phyloP scores from a whole-genome alignment of 352 stramenopile genomes.

The Globisporangium uncinulatum region DNA sequence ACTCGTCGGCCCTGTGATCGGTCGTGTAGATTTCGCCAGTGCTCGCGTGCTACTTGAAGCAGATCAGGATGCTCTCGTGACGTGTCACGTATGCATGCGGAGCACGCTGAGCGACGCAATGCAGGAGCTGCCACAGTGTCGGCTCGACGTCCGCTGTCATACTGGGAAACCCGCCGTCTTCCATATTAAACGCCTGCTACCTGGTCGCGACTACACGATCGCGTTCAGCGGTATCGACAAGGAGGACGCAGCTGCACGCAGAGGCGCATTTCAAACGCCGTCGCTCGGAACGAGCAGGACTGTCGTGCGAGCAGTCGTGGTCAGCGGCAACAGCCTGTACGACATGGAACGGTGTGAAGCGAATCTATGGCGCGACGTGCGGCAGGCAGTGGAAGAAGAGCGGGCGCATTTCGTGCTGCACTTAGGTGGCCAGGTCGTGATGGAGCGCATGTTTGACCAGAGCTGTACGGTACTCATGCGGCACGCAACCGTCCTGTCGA shows the following conservation, averaged over 20 bases:
- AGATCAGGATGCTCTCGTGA: constrained; percentile 28
- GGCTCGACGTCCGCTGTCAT: constrained; percentile 17
- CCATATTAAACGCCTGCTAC: constrained; percentile 32
- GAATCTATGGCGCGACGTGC: constrained; percentile 44
- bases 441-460: constrained; percentile 69
- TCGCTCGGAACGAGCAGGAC: constrained; percentile 22
- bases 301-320: constrained; percentile 28
- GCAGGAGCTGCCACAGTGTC: constrained; percentile 31
- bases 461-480: constrained; percentile 52
- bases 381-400: constrained; percentile 24
- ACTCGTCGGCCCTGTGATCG: constrained; percentile 61
- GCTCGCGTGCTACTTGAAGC: constrained; percentile 68
- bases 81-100: constrained; percentile 42
- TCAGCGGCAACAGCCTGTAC: constrained; percentile 49
- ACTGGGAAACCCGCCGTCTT: constrained; percentile 35
- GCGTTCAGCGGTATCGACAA: constrained; percentile 50
- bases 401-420: constrained; percentile 46
- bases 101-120: constrained; percentile 32
- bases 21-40: constrained; percentile 39
- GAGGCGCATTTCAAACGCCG: constrained; percentile 44
- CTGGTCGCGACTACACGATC: constrained; percentile 46
- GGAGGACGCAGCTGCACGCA: constrained; percentile 25
- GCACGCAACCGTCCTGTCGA: constrained; percentile 18
- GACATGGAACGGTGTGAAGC: constrained; percentile 35
- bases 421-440: constrained; percentile 60